phyloP scores from a whole-genome alignment of 768 basidiomycete genomes.

The Daedaleopsis nitida region DNA sequence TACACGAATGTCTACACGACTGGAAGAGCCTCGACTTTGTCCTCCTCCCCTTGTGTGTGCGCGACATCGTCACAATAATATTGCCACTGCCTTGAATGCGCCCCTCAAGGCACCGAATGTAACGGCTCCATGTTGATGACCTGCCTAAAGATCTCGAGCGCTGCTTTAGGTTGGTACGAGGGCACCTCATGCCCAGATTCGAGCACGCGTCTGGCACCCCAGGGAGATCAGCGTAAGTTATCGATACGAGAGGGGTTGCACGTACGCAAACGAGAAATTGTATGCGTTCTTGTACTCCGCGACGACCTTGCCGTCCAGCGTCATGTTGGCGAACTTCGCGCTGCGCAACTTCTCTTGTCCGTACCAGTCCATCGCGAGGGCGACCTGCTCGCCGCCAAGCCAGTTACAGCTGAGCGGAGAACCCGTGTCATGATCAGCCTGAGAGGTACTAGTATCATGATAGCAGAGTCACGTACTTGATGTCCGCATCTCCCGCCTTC shows the following conservation, averaged over 20 bases:
- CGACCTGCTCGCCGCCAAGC: constrained; percentile 39
- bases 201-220: constrained; percentile 29
- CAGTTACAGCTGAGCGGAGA: constrained; percentile 36
- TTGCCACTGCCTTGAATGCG: too few species aligned
- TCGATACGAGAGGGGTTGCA: constrained; percentile 12
- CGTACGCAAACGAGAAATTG: constrained; percentile 69
- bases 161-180: neutral
- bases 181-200: neutral
- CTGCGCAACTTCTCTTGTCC: constrained; percentile 40
- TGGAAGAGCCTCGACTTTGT: too few species aligned
- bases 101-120: constrained; percentile 29
- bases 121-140: constrained; percentile 51
- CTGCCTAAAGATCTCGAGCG: constrained; percentile 61
- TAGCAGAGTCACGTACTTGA: constrained; percentile 28
- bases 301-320: constrained; percentile 50
- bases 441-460: neutral
- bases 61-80: too few species aligned
- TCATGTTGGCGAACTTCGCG: constrained; percentile 54
- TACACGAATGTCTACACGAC: too few species aligned
- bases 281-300: constrained; percentile 65
- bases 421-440: neutral
- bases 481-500: constrained; percentile 44
- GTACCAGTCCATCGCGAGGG: constrained; percentile 49
- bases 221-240: neutral
- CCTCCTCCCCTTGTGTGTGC: too few species aligned